Conservation (phyloP, 75 land plant genomes). For the Picea glauca region DNA sequence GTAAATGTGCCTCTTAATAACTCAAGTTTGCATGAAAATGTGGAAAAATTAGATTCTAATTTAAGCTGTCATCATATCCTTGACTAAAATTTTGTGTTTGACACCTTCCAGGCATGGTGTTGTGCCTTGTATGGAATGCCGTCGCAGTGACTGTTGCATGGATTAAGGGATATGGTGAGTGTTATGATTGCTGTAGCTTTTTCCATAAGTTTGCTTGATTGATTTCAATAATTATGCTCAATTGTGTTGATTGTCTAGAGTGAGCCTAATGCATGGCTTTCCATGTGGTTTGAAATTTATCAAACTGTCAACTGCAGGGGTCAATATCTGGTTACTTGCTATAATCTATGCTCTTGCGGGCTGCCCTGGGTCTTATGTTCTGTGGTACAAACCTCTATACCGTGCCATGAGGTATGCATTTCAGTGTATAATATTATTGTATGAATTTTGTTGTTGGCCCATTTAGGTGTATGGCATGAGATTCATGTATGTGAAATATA, state of each 20-base stretch:
- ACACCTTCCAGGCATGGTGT: conserved; percentile 54
- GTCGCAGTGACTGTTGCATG: conserved; percentile 84
- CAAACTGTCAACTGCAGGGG: conserved; percentile 41
- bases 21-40: neutral
- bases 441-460: neutral
- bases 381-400: conserved; percentile 97
- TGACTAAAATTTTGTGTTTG: neutral
- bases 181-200: neutral
- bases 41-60: neutral
- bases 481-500: neutral
- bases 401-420: conserved; percentile 78
- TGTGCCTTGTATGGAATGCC: conserved; percentile 83
- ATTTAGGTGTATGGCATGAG: neutral
- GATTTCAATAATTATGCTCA: neutral
- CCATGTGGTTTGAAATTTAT: neutral
- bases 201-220: neutral
- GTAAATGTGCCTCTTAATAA: neutral
- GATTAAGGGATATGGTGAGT: conserved; percentile 68
- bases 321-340: conserved; percentile 81
- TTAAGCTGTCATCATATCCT: neutral
- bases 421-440: neutral
- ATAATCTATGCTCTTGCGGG: conserved; percentile 72
- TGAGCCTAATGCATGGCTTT: neutral
- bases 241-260: conserved; percentile 1
- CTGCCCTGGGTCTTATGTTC: conserved; percentile 75